phyloP scores from a whole-genome alignment of 495 filamentous ascomycete genomes.

The Annulohypoxylon maeteangense region DNA sequence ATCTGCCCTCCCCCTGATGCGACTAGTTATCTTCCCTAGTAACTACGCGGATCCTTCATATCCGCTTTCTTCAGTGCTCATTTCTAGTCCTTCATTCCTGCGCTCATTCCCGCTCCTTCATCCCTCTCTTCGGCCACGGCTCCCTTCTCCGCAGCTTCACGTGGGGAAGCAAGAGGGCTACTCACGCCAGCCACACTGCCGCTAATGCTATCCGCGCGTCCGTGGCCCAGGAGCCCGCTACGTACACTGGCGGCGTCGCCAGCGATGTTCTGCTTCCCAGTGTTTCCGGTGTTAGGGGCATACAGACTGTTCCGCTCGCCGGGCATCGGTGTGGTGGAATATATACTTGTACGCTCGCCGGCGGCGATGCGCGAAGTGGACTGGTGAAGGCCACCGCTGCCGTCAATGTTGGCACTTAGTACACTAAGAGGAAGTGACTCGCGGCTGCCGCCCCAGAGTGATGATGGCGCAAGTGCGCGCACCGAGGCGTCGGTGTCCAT shows the following conservation, averaged over 20 bases:
- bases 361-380: constrained; percentile 69
- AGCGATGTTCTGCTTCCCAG: constrained; percentile 64
- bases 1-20: not conserved
- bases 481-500: constrained; percentile 97
- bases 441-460: constrained; percentile 86
- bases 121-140: constrained; percentile 47
- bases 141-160: constrained; percentile 52
- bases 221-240: constrained; percentile 80
- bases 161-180: constrained; percentile 71
- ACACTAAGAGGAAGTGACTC: constrained; percentile 91
- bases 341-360: constrained; percentile 79
- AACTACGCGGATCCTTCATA: no score
- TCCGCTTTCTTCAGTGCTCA: not conserved
- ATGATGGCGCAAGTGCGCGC: constrained; percentile 90
- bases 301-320: constrained; percentile 88
- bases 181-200: constrained; percentile 74
- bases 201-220: constrained; percentile 81
- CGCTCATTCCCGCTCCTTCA: constrained; percentile 3
- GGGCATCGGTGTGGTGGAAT: constrained; percentile 75
- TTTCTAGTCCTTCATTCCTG: constrained; percentile 23
- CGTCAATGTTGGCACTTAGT: constrained; percentile 78
- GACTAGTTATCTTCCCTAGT: not conserved
- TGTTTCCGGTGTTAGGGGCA: constrained; percentile 65
- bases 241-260: constrained; percentile 83
- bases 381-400: constrained; percentile 61